These are phyloP conservation scores for Garcia nutans DNA, from an alignment of 345 rosid genomes.

Conservation along the genomic window DNA sequence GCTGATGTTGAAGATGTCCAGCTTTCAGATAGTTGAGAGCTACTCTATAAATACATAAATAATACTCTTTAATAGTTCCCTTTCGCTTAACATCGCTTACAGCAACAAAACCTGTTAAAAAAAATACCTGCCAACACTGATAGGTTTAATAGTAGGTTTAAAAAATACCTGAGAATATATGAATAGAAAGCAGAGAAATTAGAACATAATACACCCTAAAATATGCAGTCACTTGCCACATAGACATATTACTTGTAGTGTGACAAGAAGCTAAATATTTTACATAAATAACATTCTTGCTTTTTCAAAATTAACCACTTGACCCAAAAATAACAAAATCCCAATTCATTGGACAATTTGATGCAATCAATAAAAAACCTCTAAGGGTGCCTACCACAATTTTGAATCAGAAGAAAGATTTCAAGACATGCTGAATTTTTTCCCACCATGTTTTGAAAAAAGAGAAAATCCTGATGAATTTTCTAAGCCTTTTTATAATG, in stretches of 20 bases:
- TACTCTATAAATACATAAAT: background rate
- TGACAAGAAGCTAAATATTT: background rate
- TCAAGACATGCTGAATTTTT: too few species aligned
- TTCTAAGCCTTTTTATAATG: too few species aligned
- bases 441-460: background rate
- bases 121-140: conserved; percentile 2
- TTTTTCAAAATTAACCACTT: background rate
- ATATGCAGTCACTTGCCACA: background rate
- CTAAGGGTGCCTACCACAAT: too few species aligned
- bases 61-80: background rate
- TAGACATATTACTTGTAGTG: too few species aligned
- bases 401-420: too few species aligned
- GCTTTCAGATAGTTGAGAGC: background rate
- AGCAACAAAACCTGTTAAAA: conserved; percentile 9
- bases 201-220: background rate
- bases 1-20: background rate
- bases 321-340: too few species aligned
- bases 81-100: background rate
- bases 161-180: background rate
- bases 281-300: background rate
- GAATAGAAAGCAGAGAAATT: background rate
- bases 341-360: background rate
- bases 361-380: too few species aligned
- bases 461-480: background rate
- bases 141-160: background rate